Conservation (phyloP, 495 filamentous ascomycete genomes). For the Astrothelium subdiscretum region DNA sequence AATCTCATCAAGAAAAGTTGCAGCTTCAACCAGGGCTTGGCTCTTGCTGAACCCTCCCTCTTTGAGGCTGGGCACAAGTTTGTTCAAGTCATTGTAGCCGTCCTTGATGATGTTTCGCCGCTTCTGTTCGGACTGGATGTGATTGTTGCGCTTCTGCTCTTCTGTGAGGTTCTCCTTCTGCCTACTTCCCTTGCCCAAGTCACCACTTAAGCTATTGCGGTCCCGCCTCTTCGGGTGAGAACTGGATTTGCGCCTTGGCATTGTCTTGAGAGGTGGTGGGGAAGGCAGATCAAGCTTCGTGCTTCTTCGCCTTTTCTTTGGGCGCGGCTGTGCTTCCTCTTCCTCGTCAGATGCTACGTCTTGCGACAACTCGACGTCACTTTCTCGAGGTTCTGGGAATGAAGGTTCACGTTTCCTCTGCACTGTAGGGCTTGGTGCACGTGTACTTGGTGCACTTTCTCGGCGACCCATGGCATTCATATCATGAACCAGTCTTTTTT, state of each 20-base stretch:
- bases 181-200: not conserved
- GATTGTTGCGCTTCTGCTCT: slow-evolving; percentile 75
- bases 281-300: not conserved
- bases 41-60: slow-evolving; percentile 69
- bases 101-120: slow-evolving; percentile 66
- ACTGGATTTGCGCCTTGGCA: not conserved
- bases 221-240: not conserved
- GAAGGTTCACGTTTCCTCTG: not conserved
- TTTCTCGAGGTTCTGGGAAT: not conserved
- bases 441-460: not conserved
- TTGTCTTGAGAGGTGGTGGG: not conserved
- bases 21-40: slow-evolving; percentile 56
- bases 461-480: not conserved
- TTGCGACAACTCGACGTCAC: not conserved
- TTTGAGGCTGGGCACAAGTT: slow-evolving; percentile 58
- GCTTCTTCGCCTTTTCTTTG: not conserved
- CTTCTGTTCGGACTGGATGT: slow-evolving; percentile 83
- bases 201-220: not conserved
- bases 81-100: slow-evolving; percentile 60
- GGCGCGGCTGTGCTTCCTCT: not conserved
- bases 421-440: not conserved
- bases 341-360: not conserved
- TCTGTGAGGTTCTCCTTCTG: slow-evolving; percentile 66
- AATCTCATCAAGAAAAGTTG: slow-evolving; percentile 63
- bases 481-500: not conserved